Evolutionary conservation across 305 asterid genomes (phyloP).

Genomic region (Rubia peregrina): DNA sequence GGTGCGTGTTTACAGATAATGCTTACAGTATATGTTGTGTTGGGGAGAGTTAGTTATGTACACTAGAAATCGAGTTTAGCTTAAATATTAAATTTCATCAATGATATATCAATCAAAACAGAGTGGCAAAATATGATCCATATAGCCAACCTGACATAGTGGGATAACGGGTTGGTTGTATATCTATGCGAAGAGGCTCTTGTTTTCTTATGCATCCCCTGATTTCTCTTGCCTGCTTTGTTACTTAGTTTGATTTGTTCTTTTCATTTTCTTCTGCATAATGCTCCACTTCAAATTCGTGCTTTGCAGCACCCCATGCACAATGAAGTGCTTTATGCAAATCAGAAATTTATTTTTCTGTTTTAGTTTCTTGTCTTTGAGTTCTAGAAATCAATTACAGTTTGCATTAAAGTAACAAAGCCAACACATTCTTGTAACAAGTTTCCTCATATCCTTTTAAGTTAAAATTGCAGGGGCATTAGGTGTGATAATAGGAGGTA

Average conservation of each 20-base stretch:
- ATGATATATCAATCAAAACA: background rate
- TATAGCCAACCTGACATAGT: no score
- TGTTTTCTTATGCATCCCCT: background rate
- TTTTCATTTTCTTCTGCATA: background rate
- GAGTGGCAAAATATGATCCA: no score
- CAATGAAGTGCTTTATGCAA: background rate
- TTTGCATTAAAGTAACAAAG: background rate
- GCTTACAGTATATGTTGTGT: background rate
- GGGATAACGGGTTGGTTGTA: background rate
- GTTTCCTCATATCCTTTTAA: background rate
- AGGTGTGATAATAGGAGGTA: background rate
- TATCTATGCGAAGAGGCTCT: background rate
- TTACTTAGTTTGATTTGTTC: background rate
- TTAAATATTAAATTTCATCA: background rate
- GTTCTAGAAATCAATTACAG: background rate
- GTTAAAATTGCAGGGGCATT: background rate
- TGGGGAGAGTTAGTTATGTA: background rate
- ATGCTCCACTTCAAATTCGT: background rate
- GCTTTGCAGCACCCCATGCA: background rate
- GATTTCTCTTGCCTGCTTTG: background rate
- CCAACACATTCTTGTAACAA: background rate
- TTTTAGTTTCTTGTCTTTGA: background rate
- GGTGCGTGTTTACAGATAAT: conserved; percentile 35
- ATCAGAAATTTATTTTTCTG: background rate
- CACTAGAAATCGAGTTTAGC: background rate